phyloP scores from a whole-genome alignment of 2,329 filamentous ascomycete genomes.

The Penicillium vulpinum region DNA sequence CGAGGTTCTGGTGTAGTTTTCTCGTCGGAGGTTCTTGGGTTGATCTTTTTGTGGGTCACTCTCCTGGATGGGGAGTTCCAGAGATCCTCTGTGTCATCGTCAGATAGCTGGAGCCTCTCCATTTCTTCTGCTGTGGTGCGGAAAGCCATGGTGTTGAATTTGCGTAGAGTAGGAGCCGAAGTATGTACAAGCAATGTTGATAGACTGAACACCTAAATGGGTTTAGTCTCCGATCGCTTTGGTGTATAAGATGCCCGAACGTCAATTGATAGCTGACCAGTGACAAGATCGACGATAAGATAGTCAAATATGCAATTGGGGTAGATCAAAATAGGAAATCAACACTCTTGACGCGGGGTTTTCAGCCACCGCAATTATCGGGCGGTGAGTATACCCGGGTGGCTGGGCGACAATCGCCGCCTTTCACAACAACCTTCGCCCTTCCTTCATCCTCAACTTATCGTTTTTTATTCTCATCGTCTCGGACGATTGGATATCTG shows the following conservation, averaged over 20 bases:
- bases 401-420: constrained; percentile 26
- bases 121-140: constrained; percentile 50
- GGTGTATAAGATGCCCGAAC: background rate
- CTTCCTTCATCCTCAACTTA: constrained; percentile 16
- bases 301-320: background rate
- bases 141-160: constrained; percentile 34
- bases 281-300: background rate
- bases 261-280: background rate
- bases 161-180: background rate
- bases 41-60: constrained; percentile 34
- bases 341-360: constrained; percentile 16
- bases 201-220: background rate
- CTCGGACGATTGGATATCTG: constrained; percentile 4
- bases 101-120: constrained; percentile 54
- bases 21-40: constrained; percentile 38
- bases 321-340: constrained; percentile 17
- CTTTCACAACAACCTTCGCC: constrained; percentile 19
- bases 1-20: constrained; percentile 29
- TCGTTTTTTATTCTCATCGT: constrained; percentile 9
- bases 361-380: constrained; percentile 13
- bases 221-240: no score
- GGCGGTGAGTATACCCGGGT: constrained; percentile 21
- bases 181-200: background rate
- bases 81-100: constrained; percentile 58
- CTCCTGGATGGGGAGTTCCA: constrained; percentile 58